Percentiles rank a stretch among this genome's conserved stretches.
Conservation (phyloP, 2,329 filamentous ascomycete genomes). For the Ascochyta lentis region DNA sequence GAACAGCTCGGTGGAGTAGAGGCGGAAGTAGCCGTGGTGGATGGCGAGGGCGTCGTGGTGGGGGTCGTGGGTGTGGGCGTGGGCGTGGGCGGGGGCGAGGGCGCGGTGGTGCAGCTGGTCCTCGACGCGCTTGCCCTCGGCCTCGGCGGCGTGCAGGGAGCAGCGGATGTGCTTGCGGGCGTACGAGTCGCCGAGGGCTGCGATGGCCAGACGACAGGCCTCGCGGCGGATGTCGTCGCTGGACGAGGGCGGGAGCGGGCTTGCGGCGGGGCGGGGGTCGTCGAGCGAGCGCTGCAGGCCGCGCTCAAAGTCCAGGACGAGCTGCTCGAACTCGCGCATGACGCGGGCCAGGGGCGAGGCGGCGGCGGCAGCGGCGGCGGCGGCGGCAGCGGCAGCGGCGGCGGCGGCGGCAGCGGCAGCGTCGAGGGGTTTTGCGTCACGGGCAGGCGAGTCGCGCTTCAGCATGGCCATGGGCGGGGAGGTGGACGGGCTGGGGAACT, state of each 20-base stretch:
- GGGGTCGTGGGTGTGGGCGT: conserved; percentile 6
- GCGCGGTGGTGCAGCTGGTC: conserved; percentile 35
- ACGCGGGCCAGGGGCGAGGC: conserved; percentile 35
- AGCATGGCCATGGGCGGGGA: conserved; percentile 37
- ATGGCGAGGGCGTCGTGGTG: conserved; percentile 30
- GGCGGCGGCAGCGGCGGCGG: conserved; percentile 3
- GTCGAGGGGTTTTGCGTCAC: conserved; percentile 20
- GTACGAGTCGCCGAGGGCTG: conserved; percentile 41
- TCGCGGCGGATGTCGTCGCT: conserved; percentile 34
- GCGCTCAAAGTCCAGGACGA: conserved; percentile 38
- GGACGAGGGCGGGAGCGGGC: neutral
- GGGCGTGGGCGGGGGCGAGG: neutral
- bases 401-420: conserved; percentile 4
- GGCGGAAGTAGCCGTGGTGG: conserved; percentile 45
- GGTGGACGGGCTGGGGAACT: neutral
- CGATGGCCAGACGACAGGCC: conserved; percentile 43
- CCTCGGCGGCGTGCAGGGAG: conserved; percentile 39
- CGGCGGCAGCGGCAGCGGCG: conserved; percentile 3
- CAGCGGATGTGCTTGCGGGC: conserved; percentile 42
- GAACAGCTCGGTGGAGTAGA: conserved; percentile 46
- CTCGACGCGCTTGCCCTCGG: conserved; percentile 40
- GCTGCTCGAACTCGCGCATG: conserved; percentile 45
- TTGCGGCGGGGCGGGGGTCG: neutral
- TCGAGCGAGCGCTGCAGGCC: conserved; percentile 39
- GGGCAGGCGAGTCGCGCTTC: conserved; percentile 30